Evolutionary conservation across 345 rosid genomes (phyloP).

Genomic region (Syzygium aromaticum): DNA sequence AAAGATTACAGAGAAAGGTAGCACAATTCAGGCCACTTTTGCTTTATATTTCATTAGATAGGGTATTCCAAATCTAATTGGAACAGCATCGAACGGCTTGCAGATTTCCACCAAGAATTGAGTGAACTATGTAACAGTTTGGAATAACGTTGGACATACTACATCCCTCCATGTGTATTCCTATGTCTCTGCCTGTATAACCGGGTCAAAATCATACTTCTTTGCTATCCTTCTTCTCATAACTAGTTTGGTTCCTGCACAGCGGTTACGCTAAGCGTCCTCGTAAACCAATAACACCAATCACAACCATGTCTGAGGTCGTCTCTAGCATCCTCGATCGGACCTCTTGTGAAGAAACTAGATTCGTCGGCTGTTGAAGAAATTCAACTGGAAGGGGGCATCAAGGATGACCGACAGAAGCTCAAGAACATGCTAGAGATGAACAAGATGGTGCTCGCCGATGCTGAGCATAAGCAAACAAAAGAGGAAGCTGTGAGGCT

Average conservation of each 20-base stretch:
- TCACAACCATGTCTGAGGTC: neutral
- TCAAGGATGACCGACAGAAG: neutral
- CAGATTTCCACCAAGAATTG: neutral
- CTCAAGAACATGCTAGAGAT: neutral
- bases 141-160: neutral
- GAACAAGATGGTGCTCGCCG: neutral
- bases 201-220: neutral
- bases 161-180: neutral
- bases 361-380: neutral
- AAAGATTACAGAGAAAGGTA: neutral
- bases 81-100: neutral
- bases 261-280: neutral
- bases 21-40: neutral
- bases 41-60: neutral
- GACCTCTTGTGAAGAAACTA: neutral
- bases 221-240: neutral
- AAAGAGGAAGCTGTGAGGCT: neutral
- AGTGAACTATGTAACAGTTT: neutral
- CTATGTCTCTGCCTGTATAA: neutral
- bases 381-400: neutral
- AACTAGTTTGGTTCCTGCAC: neutral
- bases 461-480: conserved; percentile 5
- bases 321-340: neutral
- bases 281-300: neutral
- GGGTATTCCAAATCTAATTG: neutral